phyloP scores from a whole-genome alignment of 2,329 filamentous ascomycete species.

The Verticillium klebahnii region DNA sequence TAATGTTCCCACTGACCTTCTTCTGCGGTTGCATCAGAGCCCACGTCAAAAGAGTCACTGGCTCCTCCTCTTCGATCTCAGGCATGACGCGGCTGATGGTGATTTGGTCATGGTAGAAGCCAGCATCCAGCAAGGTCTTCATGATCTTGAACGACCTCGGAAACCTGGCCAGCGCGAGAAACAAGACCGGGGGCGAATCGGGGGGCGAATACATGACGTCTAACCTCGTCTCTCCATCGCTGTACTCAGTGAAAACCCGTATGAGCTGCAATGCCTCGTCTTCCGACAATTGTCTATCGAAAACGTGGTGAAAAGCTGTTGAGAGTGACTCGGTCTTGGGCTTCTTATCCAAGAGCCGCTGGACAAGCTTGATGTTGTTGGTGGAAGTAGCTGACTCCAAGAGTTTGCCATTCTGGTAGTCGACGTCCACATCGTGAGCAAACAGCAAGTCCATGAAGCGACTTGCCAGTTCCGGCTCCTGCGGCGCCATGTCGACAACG shows the following conservation, averaged over 20 bases:
- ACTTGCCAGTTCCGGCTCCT: conserved; percentile 34
- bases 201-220: conserved; percentile 43
- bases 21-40: conserved; percentile 59
- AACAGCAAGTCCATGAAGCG: conserved; percentile 40
- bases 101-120: conserved; percentile 55
- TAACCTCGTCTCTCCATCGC: conserved; percentile 40
- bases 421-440: conserved; percentile 38
- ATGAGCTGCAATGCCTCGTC: conserved; percentile 46
- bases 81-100: conserved; percentile 37
- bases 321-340: conserved; percentile 47
- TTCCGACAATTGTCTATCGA: conserved; percentile 45
- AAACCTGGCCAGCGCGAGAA: conserved; percentile 49
- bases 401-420: conserved; percentile 43
- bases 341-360: conserved; percentile 42
- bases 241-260: conserved; percentile 45
- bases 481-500: conserved; percentile 37
- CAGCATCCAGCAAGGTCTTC: conserved; percentile 48
- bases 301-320: conserved; percentile 50
- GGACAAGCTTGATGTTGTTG: conserved; percentile 45
- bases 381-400: conserved; percentile 49
- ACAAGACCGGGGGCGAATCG: conserved; percentile 41
- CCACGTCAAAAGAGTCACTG: conserved; percentile 55
- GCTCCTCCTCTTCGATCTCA: conserved; percentile 45
- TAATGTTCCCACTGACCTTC: conserved; percentile 52
- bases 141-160: conserved; percentile 50